phyloP scores from a whole-genome alignment of 345 rosid species.

The Alliaria petiolata region DNA sequence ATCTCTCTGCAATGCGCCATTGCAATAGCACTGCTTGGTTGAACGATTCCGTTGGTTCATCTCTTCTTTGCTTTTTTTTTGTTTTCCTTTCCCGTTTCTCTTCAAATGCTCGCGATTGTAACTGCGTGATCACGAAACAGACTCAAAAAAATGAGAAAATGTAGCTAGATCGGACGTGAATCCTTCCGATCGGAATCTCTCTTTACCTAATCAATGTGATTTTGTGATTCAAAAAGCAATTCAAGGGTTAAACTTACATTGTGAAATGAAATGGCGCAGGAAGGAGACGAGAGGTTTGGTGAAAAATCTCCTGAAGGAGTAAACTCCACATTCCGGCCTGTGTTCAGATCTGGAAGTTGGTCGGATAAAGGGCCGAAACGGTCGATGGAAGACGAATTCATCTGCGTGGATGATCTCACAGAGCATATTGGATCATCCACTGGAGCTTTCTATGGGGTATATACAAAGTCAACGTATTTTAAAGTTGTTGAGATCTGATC shows the following conservation, averaged over 20 bases:
- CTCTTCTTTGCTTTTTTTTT: conserved; percentile 8
- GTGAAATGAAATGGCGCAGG: conserved; percentile 37
- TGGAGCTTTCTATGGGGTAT: conserved; percentile 91
- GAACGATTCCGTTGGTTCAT: conserved; percentile 50
- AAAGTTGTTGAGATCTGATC: not conserved
- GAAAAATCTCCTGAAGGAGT: conserved; percentile 43
- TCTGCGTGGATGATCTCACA: conserved; percentile 64
- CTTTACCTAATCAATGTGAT: not conserved
- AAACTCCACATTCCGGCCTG: conserved; percentile 52
- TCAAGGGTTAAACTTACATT: not conserved
- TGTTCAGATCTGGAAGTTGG: conserved; percentile 80
- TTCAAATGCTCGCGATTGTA: not conserved
- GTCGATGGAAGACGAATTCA: conserved; percentile 89
- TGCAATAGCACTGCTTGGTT: conserved; percentile 66
- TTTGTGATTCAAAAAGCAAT: not conserved
- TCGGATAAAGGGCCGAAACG: conserved; percentile 88
- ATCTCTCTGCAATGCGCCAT: conserved; percentile 51
- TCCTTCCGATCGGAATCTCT: not conserved
- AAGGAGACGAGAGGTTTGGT: conserved; percentile 50
- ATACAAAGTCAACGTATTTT: not conserved
- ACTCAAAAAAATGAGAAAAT: not conserved
- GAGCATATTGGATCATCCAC: conserved; percentile 49
- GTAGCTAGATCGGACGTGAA: conserved; percentile 3
- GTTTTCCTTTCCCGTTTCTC: not conserved
- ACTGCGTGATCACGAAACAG: not conserved